Evolutionary conservation across 306 rosid species (phyloP).

Genomic region (Fragaria iinumae): DNA sequence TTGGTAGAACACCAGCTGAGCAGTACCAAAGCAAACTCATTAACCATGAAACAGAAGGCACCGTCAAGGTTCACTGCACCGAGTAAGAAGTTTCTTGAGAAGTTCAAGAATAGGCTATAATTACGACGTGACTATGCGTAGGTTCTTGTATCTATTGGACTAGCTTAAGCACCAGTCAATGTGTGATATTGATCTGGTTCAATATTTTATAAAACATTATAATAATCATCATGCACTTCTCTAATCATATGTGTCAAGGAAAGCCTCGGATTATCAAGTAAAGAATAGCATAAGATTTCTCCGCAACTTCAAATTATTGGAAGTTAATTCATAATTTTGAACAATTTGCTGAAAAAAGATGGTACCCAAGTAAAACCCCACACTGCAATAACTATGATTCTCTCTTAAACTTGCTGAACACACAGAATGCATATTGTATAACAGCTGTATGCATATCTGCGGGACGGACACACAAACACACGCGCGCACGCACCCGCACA

Average conservation of each 20-base stretch:
- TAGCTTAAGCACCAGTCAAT: not conserved
- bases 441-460: not conserved
- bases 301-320: not conserved
- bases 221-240: not conserved
- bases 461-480: not conserved
- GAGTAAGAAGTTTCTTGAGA: not conserved
- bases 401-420: not conserved
- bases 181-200: not conserved
- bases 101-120: not conserved
- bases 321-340: not conserved
- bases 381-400: not conserved
- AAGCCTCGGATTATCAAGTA: not conserved
- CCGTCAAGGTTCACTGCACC: not conserved
- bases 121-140: not conserved
- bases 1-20: not conserved
- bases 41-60: constrained; percentile 1
- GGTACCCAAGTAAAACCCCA: not conserved
- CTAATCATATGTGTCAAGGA: not conserved
- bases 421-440: not conserved
- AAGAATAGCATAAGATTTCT: not conserved
- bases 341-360: not conserved
- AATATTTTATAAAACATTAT: not conserved
- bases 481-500: too few relatives aligned
- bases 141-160: not conserved
- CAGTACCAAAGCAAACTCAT: not conserved